Base-by-base conservation (phyloP, 2,329 filamentous ascomycete species). In the Pyrenophora teres region DNA sequence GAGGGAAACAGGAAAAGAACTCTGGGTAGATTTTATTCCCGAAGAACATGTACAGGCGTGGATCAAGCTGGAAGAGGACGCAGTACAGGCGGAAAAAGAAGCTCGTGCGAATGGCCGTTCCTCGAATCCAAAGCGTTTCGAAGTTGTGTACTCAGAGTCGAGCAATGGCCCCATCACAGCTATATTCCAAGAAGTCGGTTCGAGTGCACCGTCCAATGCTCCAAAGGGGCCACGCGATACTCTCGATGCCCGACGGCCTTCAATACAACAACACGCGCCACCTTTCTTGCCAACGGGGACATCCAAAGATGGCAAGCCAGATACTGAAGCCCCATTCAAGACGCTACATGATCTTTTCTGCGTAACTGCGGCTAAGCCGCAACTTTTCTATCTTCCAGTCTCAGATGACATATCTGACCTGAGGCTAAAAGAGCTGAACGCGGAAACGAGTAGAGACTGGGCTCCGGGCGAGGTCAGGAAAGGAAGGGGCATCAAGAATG, bases 11-110 rank as follows among this genome's bases (percentile, higher is more conserved):
- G 94, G 27, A 95, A 95, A 94, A 71, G 81, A 86, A 0, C 80
- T 97, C 1, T 95, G 88, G 83, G 90, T 90, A 3, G 94, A 99
- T 71, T 97, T 94, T 70, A 81, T 97, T 16, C 93, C 93, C 0
- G 83, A 88, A 15, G 85, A 90, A 21, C 84, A 85, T 57, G 81
- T 95, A 3, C 72, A 77, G 12, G 81, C 82, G 19, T 97, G 92
- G 91, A 87, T 95, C 52, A 81, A 84, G 18, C 46, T 59, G 32
- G 71, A 74, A 52, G 68, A 74, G 50, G 64, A 66, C 36, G 68
- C 68, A 27, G 54, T 69, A 1, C 36, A 40, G 3, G 62, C 63
- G 0, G 68, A 72, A 38, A 70, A 72, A 31, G 64, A 64, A 19
- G 65, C 64, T 2, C 63, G 71, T 25, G 52, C 54, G 1, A 40